Base-by-base conservation (phyloP, 805 yeast genomes). In the Saccharomycopsis capsularis region DNA sequence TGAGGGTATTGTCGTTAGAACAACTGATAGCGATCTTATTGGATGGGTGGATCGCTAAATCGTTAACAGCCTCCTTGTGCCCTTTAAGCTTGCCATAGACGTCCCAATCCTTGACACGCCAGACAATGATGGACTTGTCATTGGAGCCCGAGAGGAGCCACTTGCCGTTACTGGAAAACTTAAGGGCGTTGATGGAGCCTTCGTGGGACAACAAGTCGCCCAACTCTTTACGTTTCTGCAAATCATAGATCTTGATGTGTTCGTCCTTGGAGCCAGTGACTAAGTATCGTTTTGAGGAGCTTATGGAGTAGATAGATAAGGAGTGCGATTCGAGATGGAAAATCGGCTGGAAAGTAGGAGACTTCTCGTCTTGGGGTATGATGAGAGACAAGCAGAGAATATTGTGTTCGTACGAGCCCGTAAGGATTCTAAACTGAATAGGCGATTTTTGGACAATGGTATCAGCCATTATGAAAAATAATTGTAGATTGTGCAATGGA, bases 71-170 rank as follows among this genome's bases (percentile, higher is more conserved):
- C n/a, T 79, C 91, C 40, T 74, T 75, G 66, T 91, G 98, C 11
- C 97, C 98, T 63, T 89, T 89, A 64, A 93, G 70, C 13, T 82
- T 79, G 3, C 93, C 95, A 63, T 87, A 81, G 39, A 80, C 74
- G 62, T 93, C 98, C 99, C 99, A 93, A 67, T 93, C 99, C 63
- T 86, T 88, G 2, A 93, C 85, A 64, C 98, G 74, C 99, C 99
- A 93, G 38, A 93, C 76, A 46, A 88, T 78, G 42, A 93, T 80
- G 52, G 81, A 82, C 22, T 96, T 95, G 63, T 93, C 98, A 40
- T 85, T 95, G 2, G 90, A 85, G 1, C 93, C 95, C 11, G 95
- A 83, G 23, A 93, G 67, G 32, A 93, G 72, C 99, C 99, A 93
- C 60, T 82, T 88, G 2, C 88, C 66, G 57, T 79, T 86, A 41